Evolutionary conservation across 2,329 filamentous ascomycete species (phyloP).

Genomic region (Trichophyton benhamiae): DNA sequence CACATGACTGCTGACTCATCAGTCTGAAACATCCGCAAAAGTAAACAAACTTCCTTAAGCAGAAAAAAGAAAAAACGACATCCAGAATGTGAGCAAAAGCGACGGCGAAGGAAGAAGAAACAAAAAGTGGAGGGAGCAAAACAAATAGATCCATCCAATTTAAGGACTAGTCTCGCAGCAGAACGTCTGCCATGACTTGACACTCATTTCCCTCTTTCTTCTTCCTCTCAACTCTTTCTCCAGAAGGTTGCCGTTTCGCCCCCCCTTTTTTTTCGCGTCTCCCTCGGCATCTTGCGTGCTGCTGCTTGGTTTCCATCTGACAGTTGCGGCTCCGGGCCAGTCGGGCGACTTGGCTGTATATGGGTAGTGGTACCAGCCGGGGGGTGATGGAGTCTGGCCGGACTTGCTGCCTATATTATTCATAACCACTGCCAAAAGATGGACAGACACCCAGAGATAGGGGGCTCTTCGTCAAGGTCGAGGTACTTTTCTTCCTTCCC

Average conservation of each 20-base stretch:
- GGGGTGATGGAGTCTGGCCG: background rate
- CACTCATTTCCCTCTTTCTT: background rate
- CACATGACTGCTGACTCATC: background rate
- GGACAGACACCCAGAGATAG: background rate
- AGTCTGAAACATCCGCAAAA: background rate
- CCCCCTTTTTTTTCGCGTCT: background rate
- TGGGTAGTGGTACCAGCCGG: background rate
- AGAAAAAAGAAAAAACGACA: background rate
- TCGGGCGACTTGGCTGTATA: background rate
- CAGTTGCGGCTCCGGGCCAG: background rate
- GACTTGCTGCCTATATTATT: background rate
- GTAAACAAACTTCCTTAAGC: background rate
- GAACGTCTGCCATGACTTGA: background rate
- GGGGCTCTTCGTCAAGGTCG: background rate
- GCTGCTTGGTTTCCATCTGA: background rate
- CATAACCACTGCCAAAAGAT: background rate
- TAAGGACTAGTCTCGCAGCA: background rate
- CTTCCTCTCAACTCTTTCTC: background rate
- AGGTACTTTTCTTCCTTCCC: background rate
- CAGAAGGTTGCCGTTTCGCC: background rate
- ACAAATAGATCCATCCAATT: background rate
- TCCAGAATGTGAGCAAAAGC: background rate
- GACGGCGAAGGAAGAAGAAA: background rate
- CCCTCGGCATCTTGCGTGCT: conserved; percentile 1
- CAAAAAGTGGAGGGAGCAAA: background rate